phyloP scores from a whole-genome alignment of 768 basidiomycete genomes.

The Leccinellum rugosiceps region DNA sequence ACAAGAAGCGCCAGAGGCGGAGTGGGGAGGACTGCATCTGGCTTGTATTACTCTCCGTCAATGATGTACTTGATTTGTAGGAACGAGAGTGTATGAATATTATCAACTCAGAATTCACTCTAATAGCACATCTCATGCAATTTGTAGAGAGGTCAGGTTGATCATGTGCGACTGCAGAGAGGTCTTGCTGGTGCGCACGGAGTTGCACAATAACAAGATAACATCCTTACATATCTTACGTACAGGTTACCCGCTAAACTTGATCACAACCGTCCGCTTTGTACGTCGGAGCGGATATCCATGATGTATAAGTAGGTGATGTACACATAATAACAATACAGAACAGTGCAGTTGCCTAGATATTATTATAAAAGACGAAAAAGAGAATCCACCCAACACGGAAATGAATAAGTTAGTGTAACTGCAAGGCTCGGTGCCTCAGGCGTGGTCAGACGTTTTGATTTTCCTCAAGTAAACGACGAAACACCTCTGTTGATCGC shows the following conservation, averaged over 20 bases:
- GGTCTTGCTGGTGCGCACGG: neutral
- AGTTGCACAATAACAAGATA: neutral
- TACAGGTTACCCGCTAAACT: no score
- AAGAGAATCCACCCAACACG: neutral
- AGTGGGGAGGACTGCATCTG: neutral
- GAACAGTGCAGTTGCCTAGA: neutral
- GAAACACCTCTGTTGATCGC: conserved; percentile 16
- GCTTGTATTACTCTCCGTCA: conserved; percentile 6
- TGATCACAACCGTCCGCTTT: no score
- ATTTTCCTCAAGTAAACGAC: neutral
- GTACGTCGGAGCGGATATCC: neutral
- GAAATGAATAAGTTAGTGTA: neutral
- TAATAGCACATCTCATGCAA: neutral
- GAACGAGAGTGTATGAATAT: neutral
- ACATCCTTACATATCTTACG: no score
- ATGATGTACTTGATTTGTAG: conserved; percentile 6
- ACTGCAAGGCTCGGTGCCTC: neutral
- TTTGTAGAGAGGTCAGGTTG: neutral
- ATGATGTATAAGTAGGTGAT: neutral
- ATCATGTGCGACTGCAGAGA: neutral
- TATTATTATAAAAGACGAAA: neutral
- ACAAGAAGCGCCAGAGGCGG: neutral
- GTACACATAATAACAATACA: neutral
- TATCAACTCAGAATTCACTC: neutral
- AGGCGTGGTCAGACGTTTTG: neutral